A percentile compares a stretch with the other conserved stretches of the same genome.
phyloP scores from a whole-genome alignment of 2,329 filamentous ascomycete genomes.

The Clarireedia hainanense region DNA sequence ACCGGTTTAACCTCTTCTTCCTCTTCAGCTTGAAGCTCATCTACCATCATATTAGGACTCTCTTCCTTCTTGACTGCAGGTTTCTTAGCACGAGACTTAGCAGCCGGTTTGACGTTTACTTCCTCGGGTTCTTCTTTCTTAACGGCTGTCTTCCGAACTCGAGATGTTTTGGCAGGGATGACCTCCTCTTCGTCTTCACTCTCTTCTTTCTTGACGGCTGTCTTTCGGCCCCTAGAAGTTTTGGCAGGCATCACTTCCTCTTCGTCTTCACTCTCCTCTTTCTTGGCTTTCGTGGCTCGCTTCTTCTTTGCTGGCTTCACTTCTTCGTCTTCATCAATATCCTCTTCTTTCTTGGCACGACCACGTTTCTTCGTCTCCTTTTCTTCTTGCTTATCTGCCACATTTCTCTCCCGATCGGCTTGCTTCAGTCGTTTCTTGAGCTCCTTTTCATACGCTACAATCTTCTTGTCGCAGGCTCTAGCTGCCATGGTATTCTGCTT shows the following conservation, averaged over 20 bases:
- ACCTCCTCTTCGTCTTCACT: background rate
- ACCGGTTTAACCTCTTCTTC: background rate
- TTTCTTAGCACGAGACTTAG: conserved; percentile 24
- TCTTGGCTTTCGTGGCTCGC: conserved; percentile 14
- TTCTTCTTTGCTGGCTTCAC: background rate
- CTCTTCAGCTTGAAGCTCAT: background rate
- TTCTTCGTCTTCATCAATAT: background rate
- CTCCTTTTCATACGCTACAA: background rate
- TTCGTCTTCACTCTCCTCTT: conserved; percentile 8
- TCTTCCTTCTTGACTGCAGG: conserved; percentile 18
- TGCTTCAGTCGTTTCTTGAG: background rate
- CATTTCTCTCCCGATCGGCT: background rate
- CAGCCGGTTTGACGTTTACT: conserved; percentile 15
- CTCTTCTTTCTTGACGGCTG: conserved; percentile 4
- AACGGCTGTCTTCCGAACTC: conserved; percentile 13
- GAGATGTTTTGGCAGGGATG: conserved; percentile 4
- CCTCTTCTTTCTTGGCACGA: background rate
- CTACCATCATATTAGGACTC: conserved; percentile 10
- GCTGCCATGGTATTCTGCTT: conserved; percentile 16
- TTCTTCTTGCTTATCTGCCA: background rate
- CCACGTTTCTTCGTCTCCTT: background rate
- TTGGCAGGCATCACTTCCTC: conserved; percentile 6
- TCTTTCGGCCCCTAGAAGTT: conserved; percentile 14
- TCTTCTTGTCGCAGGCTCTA: conserved; percentile 26
- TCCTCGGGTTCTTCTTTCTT: conserved; percentile 19